A percentile compares a stretch with the other conserved stretches of the same genome.
Evolutionary conservation across 768 basidiomycete species (phyloP).

Genomic region (Termitomyces heimii): DNA sequence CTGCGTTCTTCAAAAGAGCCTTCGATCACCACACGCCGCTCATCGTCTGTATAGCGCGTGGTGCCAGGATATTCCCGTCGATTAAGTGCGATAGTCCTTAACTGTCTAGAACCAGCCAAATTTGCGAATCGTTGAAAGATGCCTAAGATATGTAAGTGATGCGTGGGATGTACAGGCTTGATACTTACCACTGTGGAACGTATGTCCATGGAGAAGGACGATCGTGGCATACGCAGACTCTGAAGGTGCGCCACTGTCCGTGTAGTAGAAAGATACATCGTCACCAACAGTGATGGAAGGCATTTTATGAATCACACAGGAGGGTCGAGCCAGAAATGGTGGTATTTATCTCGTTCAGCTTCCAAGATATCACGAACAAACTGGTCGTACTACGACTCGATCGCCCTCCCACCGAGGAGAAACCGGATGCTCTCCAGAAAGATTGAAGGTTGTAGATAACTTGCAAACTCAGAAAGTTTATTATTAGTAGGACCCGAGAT

Average conservation of each 20-base stretch:
- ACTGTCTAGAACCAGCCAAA: constrained; percentile 10
- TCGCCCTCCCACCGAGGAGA: neutral
- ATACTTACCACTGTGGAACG: neutral
- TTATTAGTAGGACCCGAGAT: neutral
- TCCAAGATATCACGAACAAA: no score
- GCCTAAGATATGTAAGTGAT: constrained; percentile 8
- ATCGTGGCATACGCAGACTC: constrained; percentile 17
- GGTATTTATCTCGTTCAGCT: neutral
- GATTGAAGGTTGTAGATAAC: no score
- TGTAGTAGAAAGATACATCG: constrained; percentile 17
- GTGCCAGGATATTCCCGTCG: constrained; percentile 28
- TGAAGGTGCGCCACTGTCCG: constrained; percentile 20
- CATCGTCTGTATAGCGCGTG: constrained; percentile 22
- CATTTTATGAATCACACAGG: neutral
- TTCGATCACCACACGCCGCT: constrained; percentile 10
- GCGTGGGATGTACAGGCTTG: constrained; percentile 11
- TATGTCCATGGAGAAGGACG: constrained; percentile 25
- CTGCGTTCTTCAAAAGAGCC: constrained; percentile 15
- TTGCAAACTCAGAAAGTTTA: neutral
- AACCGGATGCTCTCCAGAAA: neutral
- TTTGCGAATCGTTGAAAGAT: constrained; percentile 18
- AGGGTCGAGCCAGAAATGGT: neutral
- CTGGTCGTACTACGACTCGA: neutral
- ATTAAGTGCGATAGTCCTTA: constrained; percentile 25
- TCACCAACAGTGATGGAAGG: neutral